These are phyloP conservation scores for Trametes polyzona DNA, from an alignment of 1,284 basidiomycete species.

Conservation along the genomic window DNA sequence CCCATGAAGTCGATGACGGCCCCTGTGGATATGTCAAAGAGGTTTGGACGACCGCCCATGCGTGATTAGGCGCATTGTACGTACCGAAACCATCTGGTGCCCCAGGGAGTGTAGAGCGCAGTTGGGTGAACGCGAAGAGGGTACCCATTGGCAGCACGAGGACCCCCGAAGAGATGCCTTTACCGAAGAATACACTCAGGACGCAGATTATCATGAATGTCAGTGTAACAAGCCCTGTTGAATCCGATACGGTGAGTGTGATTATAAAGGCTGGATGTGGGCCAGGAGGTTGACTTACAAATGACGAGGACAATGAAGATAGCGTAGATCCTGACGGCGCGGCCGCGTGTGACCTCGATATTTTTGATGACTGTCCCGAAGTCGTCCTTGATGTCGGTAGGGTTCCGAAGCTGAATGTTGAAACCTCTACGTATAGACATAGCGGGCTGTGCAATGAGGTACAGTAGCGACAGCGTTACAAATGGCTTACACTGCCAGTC, in stretches of 20 bases:
- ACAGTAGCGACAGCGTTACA: neutral
- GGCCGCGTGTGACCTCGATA: constrained; percentile 26
- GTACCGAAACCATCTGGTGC: constrained; percentile 30
- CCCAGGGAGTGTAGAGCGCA: constrained; percentile 29
- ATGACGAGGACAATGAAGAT: constrained; percentile 28
- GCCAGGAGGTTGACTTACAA: constrained; percentile 22
- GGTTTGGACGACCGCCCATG: no score
- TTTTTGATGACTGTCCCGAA: constrained; percentile 24
- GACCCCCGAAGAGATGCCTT: constrained; percentile 25
- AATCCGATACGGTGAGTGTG: neutral
- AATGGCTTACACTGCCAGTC: constrained; percentile 20
- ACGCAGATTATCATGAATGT: constrained; percentile 29
- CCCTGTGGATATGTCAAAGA: no score
- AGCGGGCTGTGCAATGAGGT: neutral
- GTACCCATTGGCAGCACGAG: constrained; percentile 29
- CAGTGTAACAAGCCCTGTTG: constrained; percentile 27
- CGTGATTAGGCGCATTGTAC: neutral
- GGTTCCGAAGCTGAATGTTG: constrained; percentile 24
- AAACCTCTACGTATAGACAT: constrained; percentile 19
- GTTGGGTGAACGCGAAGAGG: constrained; percentile 31
- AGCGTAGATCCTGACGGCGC: constrained; percentile 28
- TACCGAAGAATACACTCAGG: constrained; percentile 27
- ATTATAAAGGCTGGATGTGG: no score
- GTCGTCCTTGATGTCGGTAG: constrained; percentile 5
- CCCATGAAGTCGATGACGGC: no score